These are phyloP conservation scores for Boletus reticulatus DNA, from an alignment of 768 basidiomycete genomes.

Conservation along the genomic window DNA sequence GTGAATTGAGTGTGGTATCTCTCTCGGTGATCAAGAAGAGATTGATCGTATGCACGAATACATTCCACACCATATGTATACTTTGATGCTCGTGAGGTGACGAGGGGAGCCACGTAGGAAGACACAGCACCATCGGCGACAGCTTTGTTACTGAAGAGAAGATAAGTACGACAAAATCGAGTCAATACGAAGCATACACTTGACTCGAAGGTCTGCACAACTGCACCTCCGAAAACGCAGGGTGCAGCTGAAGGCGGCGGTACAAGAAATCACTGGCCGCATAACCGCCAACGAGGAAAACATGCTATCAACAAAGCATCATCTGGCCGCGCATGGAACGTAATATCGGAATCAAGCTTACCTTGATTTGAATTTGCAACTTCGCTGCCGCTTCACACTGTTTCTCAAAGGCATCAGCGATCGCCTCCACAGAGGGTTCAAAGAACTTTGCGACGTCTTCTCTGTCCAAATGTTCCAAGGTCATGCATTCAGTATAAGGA, in stretches of 20 bases:
- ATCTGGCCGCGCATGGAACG: neutral
- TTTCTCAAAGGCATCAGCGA: slow-evolving; percentile 31
- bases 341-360: neutral
- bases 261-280: slow-evolving; percentile 47
- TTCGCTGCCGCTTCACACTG: slow-evolving; percentile 19
- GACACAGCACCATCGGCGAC: slow-evolving; percentile 48
- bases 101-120: slow-evolving; percentile 29
- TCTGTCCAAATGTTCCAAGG: slow-evolving; percentile 13
- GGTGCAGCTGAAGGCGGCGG: slow-evolving; percentile 34
- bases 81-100: slow-evolving; percentile 41
- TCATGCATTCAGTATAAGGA: neutral
- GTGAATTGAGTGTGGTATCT: slow-evolving; percentile 22
- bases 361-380: slow-evolving; percentile 27
- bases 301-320: slow-evolving; percentile 16
- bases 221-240: slow-evolving; percentile 33
- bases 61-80: neutral
- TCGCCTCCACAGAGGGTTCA: slow-evolving; percentile 37
- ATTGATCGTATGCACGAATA: neutral
- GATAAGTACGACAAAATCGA: neutral
- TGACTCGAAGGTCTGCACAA: slow-evolving; percentile 48
- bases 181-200: slow-evolving; percentile 33
- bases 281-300: slow-evolving; percentile 52
- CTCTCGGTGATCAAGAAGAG: slow-evolving; percentile 34
- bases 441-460: slow-evolving; percentile 38
- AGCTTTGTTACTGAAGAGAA: slow-evolving; percentile 37